phyloP scores from a whole-genome alignment of 352 stramenopile genomes.

The Pythium sp. region DNA sequence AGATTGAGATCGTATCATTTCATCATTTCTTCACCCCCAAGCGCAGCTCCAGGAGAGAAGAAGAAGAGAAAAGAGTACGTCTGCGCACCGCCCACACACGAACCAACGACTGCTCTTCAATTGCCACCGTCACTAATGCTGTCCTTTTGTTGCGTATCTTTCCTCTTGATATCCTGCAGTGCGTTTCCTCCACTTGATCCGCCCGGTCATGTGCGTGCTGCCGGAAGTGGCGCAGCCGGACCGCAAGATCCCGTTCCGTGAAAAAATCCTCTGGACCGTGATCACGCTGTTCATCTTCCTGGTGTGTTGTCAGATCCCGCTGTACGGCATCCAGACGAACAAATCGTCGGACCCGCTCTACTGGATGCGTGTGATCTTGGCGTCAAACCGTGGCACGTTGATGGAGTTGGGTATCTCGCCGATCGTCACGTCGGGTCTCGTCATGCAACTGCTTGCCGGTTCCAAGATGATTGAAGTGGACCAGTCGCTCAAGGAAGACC shows the following conservation, averaged over 20 bases:
- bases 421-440: conserved; percentile 98
- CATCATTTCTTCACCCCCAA: conserved; percentile 16
- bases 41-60: conserved; percentile 3
- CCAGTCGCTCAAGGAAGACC: conserved; percentile 98
- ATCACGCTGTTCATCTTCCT: conserved; percentile 99
- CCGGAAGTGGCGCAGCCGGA: conserved; percentile 96
- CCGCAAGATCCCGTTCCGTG: conserved; percentile 98
- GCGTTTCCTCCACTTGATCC: conserved; percentile 98
- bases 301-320: conserved; percentile 99
- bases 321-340: conserved; percentile 98
- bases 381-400: conserved; percentile 97
- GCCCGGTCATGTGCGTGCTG: conserved; percentile 98
- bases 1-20: conserved; percentile 16
- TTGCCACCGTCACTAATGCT: no score
- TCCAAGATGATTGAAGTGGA: conserved; percentile 99
- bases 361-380: conserved; percentile 99
- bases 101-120: no score
- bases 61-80: conserved; percentile 25
- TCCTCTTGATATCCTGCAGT: conserved; percentile 32
- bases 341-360: conserved; percentile 99
- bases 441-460: conserved; percentile 98
- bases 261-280: conserved; percentile 99
- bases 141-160: neutral
- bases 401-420: conserved; percentile 99
- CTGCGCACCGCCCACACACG: neutral